phyloP scores from a whole-genome alignment of 768 basidiomycete genomes.

The Mycena olivaceomarginata region DNA sequence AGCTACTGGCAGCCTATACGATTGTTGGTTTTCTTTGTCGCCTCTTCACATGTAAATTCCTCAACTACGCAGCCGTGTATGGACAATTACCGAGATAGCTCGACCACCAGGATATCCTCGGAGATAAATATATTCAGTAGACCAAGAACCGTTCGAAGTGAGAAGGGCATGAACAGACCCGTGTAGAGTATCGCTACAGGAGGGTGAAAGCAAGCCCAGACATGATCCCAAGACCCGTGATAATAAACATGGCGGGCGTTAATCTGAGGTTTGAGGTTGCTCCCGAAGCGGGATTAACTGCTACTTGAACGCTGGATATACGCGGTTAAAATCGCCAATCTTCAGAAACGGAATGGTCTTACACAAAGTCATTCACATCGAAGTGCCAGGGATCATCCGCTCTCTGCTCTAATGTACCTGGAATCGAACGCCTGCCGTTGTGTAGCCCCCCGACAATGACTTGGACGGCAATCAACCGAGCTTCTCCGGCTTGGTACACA shows the following conservation, averaged over 20 bases:
- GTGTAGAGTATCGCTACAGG: conserved; percentile 1
- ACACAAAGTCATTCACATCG: conserved; percentile 3
- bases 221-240: background rate
- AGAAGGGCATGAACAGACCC: conserved; percentile 1
- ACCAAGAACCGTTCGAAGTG: conserved; percentile 9
- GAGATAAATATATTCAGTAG: conserved; percentile 4
- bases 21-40: no score
- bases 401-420: conserved; percentile 4
- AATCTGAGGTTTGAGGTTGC: conserved; percentile 4
- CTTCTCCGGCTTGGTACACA: conserved; percentile 9
- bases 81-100: background rate
- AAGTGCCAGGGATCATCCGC: conserved; percentile 1
- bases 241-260: background rate
- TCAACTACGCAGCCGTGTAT: no score
- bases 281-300: conserved; percentile 1
- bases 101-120: conserved; percentile 3
- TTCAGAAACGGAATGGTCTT: conserved; percentile 2
- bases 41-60: no score
- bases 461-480: conserved; percentile 2
- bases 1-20: no score
- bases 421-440: conserved; percentile 1
- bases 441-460: background rate
- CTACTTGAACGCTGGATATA: conserved; percentile 4
- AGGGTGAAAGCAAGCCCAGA: conserved; percentile 9
- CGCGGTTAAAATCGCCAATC: background rate